Conservation (phyloP, 225 moss, liverwort and hornwort genomes). For the Rhytidiadelphus loreus region DNA sequence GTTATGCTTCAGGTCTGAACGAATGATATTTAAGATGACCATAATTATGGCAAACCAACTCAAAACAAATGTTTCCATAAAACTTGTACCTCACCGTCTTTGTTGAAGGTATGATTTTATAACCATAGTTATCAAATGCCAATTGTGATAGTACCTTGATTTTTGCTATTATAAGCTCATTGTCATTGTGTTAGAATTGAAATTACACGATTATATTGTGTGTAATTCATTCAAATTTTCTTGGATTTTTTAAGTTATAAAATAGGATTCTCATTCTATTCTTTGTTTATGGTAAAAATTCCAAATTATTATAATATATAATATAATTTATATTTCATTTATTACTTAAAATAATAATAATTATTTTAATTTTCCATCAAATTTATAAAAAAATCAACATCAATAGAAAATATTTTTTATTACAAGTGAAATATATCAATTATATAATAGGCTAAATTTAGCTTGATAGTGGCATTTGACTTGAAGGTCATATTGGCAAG, state of each 20-base stretch:
- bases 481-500: neutral
- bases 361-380: neutral
- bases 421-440: neutral
- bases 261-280: neutral
- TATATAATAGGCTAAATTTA: neutral
- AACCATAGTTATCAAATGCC: too few species aligned
- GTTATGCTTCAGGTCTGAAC: too few species aligned
- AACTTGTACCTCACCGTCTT: too few species aligned
- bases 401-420: neutral
- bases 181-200: too few species aligned
- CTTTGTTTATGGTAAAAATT: neutral
- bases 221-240: neutral
- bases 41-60: too few species aligned
- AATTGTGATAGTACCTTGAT: too few species aligned
- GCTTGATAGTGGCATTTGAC: neutral
- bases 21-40: too few species aligned
- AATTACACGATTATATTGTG: neutral
- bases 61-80: too few species aligned
- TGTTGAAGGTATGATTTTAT: too few species aligned
- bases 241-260: neutral
- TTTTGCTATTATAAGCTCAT: neutral
- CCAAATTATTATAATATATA: neutral
- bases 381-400: neutral
- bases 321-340: neutral
- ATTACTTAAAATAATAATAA: neutral